Base-by-base conservation (phyloP, 2,329 filamentous ascomycete species). In the Scolecobasidium constrictum region DNA sequence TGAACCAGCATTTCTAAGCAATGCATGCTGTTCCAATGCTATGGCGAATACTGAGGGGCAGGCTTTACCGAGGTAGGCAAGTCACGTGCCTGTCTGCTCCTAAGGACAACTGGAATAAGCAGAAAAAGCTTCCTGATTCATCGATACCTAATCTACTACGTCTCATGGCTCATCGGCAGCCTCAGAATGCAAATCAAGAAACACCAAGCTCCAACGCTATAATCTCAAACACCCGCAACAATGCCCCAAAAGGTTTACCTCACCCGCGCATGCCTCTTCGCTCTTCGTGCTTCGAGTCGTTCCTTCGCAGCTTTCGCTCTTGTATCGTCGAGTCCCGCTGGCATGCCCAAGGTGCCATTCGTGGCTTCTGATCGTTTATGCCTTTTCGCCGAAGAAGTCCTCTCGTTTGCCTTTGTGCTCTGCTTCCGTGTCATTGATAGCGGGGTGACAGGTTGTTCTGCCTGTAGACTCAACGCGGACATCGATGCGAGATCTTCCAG, bases 361-460 rank as follows among this genome's bases (percentile, higher is more conserved):
- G 19, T 31, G 4, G 31, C 34, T 15, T 43, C 40, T 15, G 33
- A 23, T 7, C 33, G 40, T 21, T 34, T 43, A n/a, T 43, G 31
- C 22, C 36, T 43, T 16, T 22, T 21, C n/a, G 31, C 19, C 7
- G 34, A 7, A 16, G 23, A 28, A 16, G 34, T 28, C 11, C 22
- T 41, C 16, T 17, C n/a, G 4, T 23, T 28, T 20, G 34, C 11
- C 16, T 9, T 13, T 36, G 26, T 16, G 19, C 16, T 11, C 12
- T 5, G 26, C 11, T 31, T 34, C 21, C 5, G 5, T 41, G 2
- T 21, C 23, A 11, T 12, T 39, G 20, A 17, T 6, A 3, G 37
- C 15, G 40, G 40, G 15, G 42, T 44, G 17, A 28, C 33, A 15
- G 37, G 36, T 17, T 39, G 35, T 12, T 38, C 20, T n/a, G 42